Evolutionary conservation across 495 filamentous ascomycete species (phyloP).

Genomic region (Daldinia loculata): DNA sequence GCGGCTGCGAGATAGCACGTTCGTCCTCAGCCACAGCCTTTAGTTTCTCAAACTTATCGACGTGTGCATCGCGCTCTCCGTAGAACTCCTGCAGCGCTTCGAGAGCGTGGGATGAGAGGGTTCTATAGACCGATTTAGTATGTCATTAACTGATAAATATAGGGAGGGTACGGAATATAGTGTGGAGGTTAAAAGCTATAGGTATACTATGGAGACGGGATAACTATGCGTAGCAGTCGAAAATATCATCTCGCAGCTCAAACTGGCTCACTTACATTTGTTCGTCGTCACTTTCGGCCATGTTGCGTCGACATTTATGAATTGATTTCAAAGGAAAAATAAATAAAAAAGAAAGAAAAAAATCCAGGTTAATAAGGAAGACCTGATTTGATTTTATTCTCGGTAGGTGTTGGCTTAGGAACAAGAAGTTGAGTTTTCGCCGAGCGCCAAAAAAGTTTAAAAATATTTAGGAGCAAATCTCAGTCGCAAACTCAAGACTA

Average conservation of each 20-base stretch:
- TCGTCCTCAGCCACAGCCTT: constrained; percentile 59
- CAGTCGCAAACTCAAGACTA: constrained; percentile 8
- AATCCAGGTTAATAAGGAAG: not conserved
- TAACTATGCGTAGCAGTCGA: not conserved
- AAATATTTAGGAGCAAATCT: constrained; percentile 34
- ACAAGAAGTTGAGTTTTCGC: constrained; percentile 22
- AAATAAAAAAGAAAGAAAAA: not conserved
- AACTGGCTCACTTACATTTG: constrained; percentile 47
- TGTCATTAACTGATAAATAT: not conserved
- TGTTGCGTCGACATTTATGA: constrained; percentile 15
- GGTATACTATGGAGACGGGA: no score
- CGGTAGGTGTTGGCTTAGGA: constrained; percentile 4
- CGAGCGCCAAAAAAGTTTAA: constrained; percentile 2
- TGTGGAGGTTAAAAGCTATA: no score
- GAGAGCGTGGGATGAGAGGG: constrained; percentile 67
- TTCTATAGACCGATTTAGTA: constrained; percentile 45
- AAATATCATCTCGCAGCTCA: not conserved
- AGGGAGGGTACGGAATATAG: not conserved
- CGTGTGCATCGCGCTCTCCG: constrained; percentile 67
- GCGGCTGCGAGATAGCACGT: constrained; percentile 43
- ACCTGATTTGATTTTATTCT: not conserved
- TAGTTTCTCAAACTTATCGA: constrained; percentile 69
- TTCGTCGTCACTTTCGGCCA: constrained; percentile 53
- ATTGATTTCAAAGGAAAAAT: not conserved
- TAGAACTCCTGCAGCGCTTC: constrained; percentile 74